Evolutionary conservation across 805 yeast species (phyloP).

Genomic region (Candida qinlingensis): DNA sequence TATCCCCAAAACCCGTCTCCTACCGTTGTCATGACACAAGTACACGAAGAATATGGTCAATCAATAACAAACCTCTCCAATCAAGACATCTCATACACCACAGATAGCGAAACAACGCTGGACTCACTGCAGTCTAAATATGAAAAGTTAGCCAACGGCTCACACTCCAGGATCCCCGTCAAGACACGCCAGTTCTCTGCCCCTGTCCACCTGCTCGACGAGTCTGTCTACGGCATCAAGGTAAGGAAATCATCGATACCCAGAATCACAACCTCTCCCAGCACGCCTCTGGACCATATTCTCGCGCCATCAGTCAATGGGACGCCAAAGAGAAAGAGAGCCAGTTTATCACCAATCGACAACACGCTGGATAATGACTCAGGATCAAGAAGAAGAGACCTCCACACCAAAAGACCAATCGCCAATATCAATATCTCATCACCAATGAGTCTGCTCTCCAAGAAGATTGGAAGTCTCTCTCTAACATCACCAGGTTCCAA

Average conservation of each 20-base stretch:
- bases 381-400: background rate
- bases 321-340: background rate
- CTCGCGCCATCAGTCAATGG: background rate
- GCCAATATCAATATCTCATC: conserved; percentile 6
- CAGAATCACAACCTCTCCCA: conserved; percentile 20
- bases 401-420: no score
- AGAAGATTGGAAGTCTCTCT: conserved; percentile 10
- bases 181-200: conserved; percentile 17
- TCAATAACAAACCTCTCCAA: background rate
- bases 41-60: background rate
- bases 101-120: background rate
- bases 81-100: background rate
- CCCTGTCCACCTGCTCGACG: conserved; percentile 18
- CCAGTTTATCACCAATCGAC: conserved; percentile 10
- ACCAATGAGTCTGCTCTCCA: conserved; percentile 16
- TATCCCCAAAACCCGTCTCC: background rate
- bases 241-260: conserved; percentile 19
- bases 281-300: background rate
- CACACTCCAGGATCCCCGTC: conserved; percentile 18
- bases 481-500: conserved; percentile 8
- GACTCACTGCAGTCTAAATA: conserved; percentile 11
- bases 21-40: background rate
- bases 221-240: conserved; percentile 5
- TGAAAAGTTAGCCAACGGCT: conserved; percentile 2
- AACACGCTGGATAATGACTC: conserved; percentile 1